Evolutionary conservation across 257 asterid genomes (phyloP).

Genomic region (Handroanthus guayacan): DNA sequence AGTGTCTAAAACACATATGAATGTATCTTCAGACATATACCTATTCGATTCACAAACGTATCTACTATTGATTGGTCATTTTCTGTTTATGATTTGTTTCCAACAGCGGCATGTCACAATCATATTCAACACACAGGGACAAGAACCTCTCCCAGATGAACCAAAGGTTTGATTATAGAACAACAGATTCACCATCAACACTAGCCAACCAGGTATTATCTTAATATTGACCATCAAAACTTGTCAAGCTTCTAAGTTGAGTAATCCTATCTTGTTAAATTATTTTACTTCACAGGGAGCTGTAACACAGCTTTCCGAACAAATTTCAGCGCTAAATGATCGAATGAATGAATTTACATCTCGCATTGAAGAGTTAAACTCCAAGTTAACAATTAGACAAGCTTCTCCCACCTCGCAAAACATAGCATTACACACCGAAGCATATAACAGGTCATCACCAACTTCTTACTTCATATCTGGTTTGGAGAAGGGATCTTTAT

Average conservation of each 20-base stretch:
- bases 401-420: constrained; percentile 62
- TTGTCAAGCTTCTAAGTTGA: neutral
- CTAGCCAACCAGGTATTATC: constrained; percentile 57
- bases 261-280: neutral
- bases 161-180: constrained; percentile 60
- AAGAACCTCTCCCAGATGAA: constrained; percentile 52
- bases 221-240: neutral
- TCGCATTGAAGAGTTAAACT: constrained; percentile 74
- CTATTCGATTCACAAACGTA: too few species aligned
- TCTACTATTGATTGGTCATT: too few species aligned
- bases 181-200: constrained; percentile 50
- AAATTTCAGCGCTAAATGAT: constrained; percentile 77
- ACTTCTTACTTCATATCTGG: constrained; percentile 87
- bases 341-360: constrained; percentile 90
- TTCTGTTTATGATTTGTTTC: constrained; percentile 4
- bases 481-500: constrained; percentile 81
- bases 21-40: too few species aligned
- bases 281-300: constrained; percentile 54
- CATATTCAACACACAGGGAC: constrained; percentile 76
- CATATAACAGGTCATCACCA: constrained; percentile 83
- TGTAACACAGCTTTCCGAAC: constrained; percentile 80
- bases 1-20: too few species aligned
- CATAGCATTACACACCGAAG: constrained; percentile 57
- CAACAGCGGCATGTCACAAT: constrained; percentile 83
- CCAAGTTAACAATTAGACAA: constrained; percentile 59